phyloP scores from a whole-genome alignment of 768 basidiomycete species.

The Gautieria morchelliformis region DNA sequence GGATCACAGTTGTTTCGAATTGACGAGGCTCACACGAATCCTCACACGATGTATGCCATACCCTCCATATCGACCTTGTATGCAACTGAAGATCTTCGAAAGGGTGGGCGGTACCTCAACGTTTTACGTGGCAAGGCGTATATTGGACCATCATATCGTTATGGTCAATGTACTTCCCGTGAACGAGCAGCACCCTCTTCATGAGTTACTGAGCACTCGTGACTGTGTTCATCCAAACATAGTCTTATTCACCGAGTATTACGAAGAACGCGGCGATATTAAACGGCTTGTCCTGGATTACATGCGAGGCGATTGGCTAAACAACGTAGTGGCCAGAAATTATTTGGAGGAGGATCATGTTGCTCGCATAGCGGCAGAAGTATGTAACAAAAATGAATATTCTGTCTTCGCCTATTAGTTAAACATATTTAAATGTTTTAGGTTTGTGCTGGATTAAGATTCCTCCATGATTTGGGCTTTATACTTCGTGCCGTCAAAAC shows the following conservation, averaged over 20 bases:
- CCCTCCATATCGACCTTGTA: no score
- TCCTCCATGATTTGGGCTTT: not conserved
- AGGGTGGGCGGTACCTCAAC: not conserved
- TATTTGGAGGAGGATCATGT: not conserved
- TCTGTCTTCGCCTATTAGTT: not conserved
- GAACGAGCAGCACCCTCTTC: not conserved
- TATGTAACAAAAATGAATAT: not conserved
- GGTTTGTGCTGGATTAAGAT: not conserved
- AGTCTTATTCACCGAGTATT: not conserved
- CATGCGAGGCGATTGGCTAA: not conserved
- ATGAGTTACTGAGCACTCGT: not conserved
- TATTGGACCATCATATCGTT: not conserved
- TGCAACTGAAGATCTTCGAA: not conserved
- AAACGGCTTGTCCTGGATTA: not conserved
- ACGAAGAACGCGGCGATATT: not conserved
- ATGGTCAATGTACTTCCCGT: not conserved
- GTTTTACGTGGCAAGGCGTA: not conserved
- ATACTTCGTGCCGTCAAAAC: not conserved
- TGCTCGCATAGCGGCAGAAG: not conserved
- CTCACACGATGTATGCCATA: not conserved
- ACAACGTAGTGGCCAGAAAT: not conserved
- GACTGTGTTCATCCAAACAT: not conserved
- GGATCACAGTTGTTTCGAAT: not conserved
- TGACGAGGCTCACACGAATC: not conserved
- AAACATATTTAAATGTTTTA: not conserved